A percentile compares a stretch with the other conserved stretches of the same genome.
These are phyloP conservation scores for Pichia sp. DNA, from an alignment of 1,139 yeast genomes.

Conservation along the genomic window DNA sequence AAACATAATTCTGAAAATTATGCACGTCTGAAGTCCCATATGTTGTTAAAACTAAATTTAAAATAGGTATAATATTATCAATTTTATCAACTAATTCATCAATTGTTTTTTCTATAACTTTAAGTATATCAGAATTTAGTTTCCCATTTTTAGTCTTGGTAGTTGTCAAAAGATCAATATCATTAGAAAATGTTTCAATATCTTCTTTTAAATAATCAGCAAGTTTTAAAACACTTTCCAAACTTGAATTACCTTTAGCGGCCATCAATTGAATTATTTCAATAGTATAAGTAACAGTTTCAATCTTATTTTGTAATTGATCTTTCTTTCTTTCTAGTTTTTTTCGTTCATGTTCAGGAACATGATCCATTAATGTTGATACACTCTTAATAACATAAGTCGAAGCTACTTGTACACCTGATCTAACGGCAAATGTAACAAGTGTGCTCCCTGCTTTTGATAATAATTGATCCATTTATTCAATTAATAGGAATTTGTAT, in stretches of 20 bases:
- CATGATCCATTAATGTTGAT: conserved; percentile 48
- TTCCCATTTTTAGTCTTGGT: conserved; percentile 13
- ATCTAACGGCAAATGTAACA: conserved; percentile 71
- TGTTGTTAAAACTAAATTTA: conserved; percentile 62
- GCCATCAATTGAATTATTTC: conserved; percentile 64
- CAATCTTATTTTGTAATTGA: conserved; percentile 53
- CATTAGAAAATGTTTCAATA: conserved; percentile 52
- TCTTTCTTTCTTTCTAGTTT: conserved; percentile 38
- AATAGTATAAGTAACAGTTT: conserved; percentile 61
- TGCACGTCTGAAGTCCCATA: conserved; percentile 59
- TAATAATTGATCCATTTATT: conserved; percentile 24
- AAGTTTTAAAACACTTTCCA: conserved; percentile 51
- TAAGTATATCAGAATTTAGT: conserved; percentile 33
- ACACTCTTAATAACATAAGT: conserved; percentile 69
- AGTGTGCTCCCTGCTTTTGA: conserved; percentile 65
- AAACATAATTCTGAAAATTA: conserved; percentile 43
- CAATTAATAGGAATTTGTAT: too few species aligned
- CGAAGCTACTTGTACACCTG: conserved; percentile 72
- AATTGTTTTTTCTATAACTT: conserved; percentile 46
- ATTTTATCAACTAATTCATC: conserved; percentile 44
- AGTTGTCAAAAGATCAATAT: conserved; percentile 33
- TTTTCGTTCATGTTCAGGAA: conserved; percentile 52
- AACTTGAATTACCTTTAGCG: conserved; percentile 64
- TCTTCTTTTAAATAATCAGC: conserved; percentile 54
- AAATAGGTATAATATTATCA: conserved; percentile 65